Conservation (phyloP, 805 yeast species). For the Wickerhamomyces canadensis region DNA sequence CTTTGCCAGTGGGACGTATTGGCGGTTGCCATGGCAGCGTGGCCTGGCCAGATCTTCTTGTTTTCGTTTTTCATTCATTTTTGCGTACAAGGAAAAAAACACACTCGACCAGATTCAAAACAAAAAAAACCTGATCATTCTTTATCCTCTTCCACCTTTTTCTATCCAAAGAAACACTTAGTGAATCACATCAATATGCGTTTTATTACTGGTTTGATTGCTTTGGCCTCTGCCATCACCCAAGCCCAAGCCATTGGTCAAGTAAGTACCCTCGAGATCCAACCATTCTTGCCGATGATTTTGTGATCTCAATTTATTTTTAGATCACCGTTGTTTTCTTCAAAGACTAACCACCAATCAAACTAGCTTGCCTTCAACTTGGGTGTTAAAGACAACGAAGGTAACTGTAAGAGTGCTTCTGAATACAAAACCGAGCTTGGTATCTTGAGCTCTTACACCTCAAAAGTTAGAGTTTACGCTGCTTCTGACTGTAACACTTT, state of each 20-base stretch:
- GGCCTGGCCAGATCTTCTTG: too few species aligned
- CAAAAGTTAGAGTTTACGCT: slow-evolving; percentile 78
- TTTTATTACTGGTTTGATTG: slow-evolving; percentile 14
- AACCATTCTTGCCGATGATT: slow-evolving; percentile 10
- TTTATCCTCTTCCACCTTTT: neutral
- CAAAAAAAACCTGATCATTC: too few species aligned
- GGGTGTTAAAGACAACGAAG: slow-evolving; percentile 73
- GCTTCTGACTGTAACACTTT: slow-evolving; percentile 93
- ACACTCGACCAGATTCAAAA: slow-evolving; percentile 1
- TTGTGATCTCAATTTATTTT: neutral
- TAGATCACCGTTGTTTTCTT: too few species aligned
- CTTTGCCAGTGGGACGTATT: too few species aligned
- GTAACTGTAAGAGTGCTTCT: slow-evolving; percentile 66
- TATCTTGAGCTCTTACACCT: slow-evolving; percentile 51
- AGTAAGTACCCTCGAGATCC: slow-evolving; percentile 22
- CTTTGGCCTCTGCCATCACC: slow-evolving; percentile 41
- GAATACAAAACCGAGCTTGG: slow-evolving; percentile 71
- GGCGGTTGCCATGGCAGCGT: too few species aligned
- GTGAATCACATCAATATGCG: slow-evolving; percentile 13
- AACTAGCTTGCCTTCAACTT: slow-evolving; percentile 69
- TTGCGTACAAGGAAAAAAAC: neutral
- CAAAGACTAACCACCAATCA: slow-evolving; percentile 4
- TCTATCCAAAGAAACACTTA: neutral
- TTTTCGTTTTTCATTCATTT: neutral
- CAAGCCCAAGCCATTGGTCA: slow-evolving; percentile 57